These are phyloP conservation scores for Komagataella populi DNA, from an alignment of 805 yeast genomes.

Conservation along the genomic window DNA sequence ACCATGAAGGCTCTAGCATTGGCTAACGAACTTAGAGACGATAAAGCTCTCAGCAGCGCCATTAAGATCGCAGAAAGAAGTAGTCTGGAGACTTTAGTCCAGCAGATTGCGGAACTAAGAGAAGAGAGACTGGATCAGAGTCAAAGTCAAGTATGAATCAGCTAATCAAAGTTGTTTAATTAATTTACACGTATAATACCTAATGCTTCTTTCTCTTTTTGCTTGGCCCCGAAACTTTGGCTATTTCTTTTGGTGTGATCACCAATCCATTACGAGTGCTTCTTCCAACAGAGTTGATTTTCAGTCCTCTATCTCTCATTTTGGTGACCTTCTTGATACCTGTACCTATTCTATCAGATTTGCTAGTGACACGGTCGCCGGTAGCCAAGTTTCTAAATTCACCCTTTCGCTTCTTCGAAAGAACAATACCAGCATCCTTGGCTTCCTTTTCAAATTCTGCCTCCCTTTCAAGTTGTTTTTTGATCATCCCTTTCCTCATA, in stretches of 20 bases:
- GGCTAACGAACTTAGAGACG: conserved; percentile 56
- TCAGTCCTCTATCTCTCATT: conserved; percentile 63
- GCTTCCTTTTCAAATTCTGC: conserved; percentile 63
- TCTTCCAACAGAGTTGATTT: conserved; percentile 63
- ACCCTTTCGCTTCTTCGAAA: conserved; percentile 59
- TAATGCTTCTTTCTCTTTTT: conserved; percentile 3
- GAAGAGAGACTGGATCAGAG: conserved; percentile 29
- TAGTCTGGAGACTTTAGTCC: conserved; percentile 36
- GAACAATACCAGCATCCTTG: conserved; percentile 78
- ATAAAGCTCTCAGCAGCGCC: conserved; percentile 76
- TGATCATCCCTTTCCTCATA: conserved; percentile 74
- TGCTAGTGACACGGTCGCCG: conserved; percentile 38
- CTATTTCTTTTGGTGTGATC: conserved; percentile 56
- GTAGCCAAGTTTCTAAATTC: conserved; percentile 41
- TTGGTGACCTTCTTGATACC: conserved; percentile 23
- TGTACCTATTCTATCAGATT: conserved; percentile 38
- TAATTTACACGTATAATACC: not conserved
- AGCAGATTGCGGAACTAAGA: conserved; percentile 37
- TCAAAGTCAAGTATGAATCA: not conserved
- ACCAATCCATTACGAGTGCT: conserved; percentile 70
- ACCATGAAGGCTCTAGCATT: conserved; percentile 56
- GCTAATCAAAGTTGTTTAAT: not conserved
- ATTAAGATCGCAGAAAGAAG: conserved; percentile 70
- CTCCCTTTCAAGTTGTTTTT: conserved; percentile 36
- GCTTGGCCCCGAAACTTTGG: conserved; percentile 21